Evolutionary conservation across 495 filamentous ascomycete species (phyloP).

Genomic region (Neurospora sp.): DNA sequence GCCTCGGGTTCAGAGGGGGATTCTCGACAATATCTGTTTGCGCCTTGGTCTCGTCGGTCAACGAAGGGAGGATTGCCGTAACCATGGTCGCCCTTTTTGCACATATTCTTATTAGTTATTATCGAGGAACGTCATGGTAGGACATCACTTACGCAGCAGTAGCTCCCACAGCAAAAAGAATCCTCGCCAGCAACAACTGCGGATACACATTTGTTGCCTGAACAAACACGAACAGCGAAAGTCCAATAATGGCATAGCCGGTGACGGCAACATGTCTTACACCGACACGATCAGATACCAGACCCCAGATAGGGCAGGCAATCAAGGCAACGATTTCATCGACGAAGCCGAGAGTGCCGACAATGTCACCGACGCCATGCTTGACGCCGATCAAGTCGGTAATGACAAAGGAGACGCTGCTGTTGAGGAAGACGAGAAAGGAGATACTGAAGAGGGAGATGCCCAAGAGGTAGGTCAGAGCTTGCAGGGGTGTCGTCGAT

Average conservation of each 20-base stretch:
- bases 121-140: too few species aligned
- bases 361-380: constrained; percentile 72
- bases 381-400: constrained; percentile 76
- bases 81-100: constrained; percentile 75
- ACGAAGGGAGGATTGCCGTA: constrained; percentile 81
- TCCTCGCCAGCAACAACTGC: constrained; percentile 71
- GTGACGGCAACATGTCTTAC: constrained; percentile 69
- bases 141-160: constrained; percentile 68
- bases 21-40: constrained; percentile 11
- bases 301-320: constrained; percentile 86
- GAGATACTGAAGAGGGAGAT: constrained; percentile 93
- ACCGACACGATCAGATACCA: constrained; percentile 81
- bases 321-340: constrained; percentile 88
- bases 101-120: neutral
- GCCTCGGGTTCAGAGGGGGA: constrained; percentile 10
- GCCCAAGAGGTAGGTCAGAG: constrained; percentile 73
- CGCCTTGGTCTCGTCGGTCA: constrained; percentile 46
- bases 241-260: constrained; percentile 71
- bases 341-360: constrained; percentile 89
- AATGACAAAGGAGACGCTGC: constrained; percentile 85
- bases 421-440: constrained; percentile 96
- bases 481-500: constrained; percentile 59
- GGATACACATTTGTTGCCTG: constrained; percentile 83
- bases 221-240: constrained; percentile 70
- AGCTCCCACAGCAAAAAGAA: constrained; percentile 84